Evolutionary conservation across 768 basidiomycete species (phyloP).

Genomic region (Lactifluus pinguis): DNA sequence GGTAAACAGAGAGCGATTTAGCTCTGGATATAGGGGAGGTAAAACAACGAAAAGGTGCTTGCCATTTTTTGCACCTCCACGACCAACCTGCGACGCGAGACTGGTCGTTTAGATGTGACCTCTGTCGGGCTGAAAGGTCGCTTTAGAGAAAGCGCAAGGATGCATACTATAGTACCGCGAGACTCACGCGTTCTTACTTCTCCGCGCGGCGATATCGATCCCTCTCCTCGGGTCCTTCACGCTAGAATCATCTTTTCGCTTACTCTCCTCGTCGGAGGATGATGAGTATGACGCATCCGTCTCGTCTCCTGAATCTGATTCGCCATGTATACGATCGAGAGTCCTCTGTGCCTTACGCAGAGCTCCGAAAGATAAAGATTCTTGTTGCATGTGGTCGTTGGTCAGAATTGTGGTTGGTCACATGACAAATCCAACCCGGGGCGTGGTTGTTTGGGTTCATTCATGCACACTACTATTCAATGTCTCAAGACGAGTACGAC

Average conservation of each 20-base stretch:
- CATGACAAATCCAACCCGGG: background rate
- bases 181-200: conserved; percentile 82
- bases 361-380: conserved; percentile 13
- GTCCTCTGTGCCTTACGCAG: conserved; percentile 15
- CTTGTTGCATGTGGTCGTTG: background rate
- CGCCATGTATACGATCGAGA: conserved; percentile 10
- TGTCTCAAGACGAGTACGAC: conserved; percentile 41
- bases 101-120: conserved; percentile 76
- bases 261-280: background rate
- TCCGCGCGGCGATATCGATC: conserved; percentile 40
- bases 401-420: too few species aligned
- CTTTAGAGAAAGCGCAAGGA: background rate
- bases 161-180: background rate
- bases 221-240: conserved; percentile 28
- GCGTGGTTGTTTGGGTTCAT: too few species aligned
- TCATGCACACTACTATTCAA: background rate
- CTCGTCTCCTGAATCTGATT: conserved; percentile 1
- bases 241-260: background rate
- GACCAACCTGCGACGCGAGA: conserved; percentile 60
- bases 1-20: background rate
- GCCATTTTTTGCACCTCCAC: conserved; percentile 62
- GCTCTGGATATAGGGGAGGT: background rate
- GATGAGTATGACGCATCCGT: conserved; percentile 2
- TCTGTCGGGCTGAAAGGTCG: conserved; percentile 55
- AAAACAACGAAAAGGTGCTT: conserved; percentile 22